Conservation (phyloP, 2,329 filamentous ascomycete species). For the Chaetomium olivaceum region DNA sequence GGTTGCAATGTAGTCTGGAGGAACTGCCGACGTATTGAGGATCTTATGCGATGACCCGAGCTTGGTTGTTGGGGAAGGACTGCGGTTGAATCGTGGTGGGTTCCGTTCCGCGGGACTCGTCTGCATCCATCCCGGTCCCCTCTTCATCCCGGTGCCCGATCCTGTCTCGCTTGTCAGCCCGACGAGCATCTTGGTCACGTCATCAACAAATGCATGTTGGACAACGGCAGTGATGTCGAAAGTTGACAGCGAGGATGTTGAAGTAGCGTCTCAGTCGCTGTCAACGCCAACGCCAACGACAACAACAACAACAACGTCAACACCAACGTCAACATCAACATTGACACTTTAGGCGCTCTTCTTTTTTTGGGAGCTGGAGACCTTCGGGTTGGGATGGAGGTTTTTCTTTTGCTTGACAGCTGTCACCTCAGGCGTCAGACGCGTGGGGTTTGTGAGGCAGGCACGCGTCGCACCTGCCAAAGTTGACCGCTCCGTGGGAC, state of each 20-base stretch:
- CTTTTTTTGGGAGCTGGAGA: not conserved
- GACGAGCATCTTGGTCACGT: conserved; percentile 20
- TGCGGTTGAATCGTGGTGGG: conserved; percentile 23
- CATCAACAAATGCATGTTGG: conserved; percentile 2
- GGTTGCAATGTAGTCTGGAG: not conserved
- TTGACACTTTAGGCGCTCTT: not conserved
- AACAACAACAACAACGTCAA: not conserved
- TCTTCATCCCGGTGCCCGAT: conserved; percentile 4
- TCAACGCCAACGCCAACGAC: not conserved
- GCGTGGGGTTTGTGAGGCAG: conserved; percentile 1
- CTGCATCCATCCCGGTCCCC: not conserved
- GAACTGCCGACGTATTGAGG: not conserved
- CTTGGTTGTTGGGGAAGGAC: conserved; percentile 18
- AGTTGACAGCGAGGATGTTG: not conserved
- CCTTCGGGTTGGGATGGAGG: not conserved
- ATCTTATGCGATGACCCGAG: conserved; percentile 7
- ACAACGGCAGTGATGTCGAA: not conserved
- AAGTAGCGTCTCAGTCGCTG: not conserved
- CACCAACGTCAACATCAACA: not conserved
- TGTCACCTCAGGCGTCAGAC: not conserved
- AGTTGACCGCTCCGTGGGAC: conserved; percentile 6
- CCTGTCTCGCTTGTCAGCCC: conserved; percentile 22
- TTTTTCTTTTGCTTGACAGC: not conserved
- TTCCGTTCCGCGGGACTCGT: conserved; percentile 6
- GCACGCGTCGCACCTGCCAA: conserved; percentile 9